Evolutionary conservation across 345 rosid species (phyloP).

Genomic region (Lepidium sativum): DNA sequence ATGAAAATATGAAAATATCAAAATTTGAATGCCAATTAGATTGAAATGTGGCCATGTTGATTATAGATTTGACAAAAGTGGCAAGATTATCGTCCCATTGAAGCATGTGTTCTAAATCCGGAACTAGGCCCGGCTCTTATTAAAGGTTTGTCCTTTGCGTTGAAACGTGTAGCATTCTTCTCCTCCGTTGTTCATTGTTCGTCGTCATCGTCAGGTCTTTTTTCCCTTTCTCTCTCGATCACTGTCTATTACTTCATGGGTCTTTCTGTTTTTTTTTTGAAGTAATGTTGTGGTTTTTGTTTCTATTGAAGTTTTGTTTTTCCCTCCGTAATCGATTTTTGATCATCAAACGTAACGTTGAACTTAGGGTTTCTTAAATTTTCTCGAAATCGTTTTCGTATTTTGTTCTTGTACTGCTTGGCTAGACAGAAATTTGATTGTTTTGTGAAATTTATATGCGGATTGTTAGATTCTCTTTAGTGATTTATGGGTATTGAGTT

Average conservation of each 20-base stretch:
- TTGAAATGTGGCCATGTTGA: no score
- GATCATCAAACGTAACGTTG: background rate
- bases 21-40: no score
- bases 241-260: background rate
- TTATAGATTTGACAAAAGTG: no score
- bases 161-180: background rate
- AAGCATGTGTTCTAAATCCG: background rate
- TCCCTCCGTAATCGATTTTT: background rate
- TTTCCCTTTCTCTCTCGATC: background rate
- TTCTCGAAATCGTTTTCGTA: background rate
- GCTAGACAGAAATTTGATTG: background rate
- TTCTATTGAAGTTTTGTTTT: background rate
- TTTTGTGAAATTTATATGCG: background rate
- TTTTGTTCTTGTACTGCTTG: background rate
- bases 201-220: slow-evolving; percentile 6
- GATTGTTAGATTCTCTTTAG: background rate
- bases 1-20: no score
- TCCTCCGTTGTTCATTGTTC: background rate
- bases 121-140: background rate
- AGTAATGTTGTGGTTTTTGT: background rate
- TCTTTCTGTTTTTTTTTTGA: background rate
- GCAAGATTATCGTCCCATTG: no score
- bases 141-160: background rate
- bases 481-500: background rate
- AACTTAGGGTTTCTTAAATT: background rate